A percentile compares a stretch with the other conserved stretches of the same genome.
phyloP scores from a whole-genome alignment of 2,329 filamentous ascomycete genomes.

The Didymella pomorum region DNA sequence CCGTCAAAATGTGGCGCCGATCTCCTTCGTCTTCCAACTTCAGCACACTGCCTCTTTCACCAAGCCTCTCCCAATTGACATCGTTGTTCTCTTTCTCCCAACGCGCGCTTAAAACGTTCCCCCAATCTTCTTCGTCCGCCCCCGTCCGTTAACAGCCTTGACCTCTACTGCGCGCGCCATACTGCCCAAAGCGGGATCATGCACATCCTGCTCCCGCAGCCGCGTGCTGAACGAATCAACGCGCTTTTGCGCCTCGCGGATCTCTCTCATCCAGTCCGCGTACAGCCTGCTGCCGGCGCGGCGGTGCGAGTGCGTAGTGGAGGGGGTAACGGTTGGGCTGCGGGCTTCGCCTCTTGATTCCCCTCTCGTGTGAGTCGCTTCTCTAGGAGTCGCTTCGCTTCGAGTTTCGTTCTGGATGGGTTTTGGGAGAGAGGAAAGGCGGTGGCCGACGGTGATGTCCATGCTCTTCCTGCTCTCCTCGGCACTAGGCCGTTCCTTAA shows the following conservation, averaged over 20 bases:
- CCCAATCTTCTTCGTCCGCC: conserved; percentile 1
- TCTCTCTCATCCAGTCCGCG: conserved; percentile 13
- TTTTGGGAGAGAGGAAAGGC: not conserved
- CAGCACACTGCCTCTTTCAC: too few species aligned
- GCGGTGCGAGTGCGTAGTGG: not conserved
- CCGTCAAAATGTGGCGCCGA: not conserved
- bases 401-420: not conserved
- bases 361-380: too few species aligned
- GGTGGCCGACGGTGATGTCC: not conserved
- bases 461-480: not conserved
- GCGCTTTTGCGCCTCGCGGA: conserved; percentile 12
- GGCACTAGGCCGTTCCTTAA: not conserved
- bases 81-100: too few species aligned
- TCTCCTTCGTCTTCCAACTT: conserved; percentile 2
- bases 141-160: conserved; percentile 4
- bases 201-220: not conserved
- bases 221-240: not conserved
- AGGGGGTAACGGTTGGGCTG: not conserved
- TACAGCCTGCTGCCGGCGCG: conserved; percentile 13
- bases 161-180: conserved; percentile 8
- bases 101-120: conserved; percentile 9
- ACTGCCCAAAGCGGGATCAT: not conserved
- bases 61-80: too few species aligned
- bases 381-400: too few species aligned
- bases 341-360: too few species aligned